Conservation (phyloP, 2,329 filamentous ascomycete species). For the Diaporthe destruens region DNA sequence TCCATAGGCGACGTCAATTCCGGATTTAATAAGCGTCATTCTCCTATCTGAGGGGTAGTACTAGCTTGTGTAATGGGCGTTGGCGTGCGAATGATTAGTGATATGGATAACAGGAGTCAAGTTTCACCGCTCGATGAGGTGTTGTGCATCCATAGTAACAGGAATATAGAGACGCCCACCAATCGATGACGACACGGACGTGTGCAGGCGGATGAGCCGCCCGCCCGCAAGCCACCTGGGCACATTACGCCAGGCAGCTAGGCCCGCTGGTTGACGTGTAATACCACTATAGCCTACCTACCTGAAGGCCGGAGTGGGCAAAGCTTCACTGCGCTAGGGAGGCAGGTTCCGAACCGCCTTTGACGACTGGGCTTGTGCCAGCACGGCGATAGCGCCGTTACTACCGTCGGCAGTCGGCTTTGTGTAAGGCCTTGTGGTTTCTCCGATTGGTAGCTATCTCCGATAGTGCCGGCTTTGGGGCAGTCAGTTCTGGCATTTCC, state of each 20-base stretch:
- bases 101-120: not conserved
- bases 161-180: not conserved
- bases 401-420: not conserved
- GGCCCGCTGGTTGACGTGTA: not conserved
- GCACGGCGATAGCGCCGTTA: not conserved
- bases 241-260: not conserved
- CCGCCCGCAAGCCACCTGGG: not conserved
- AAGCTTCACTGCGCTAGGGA: not conserved
- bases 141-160: not conserved
- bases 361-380: not conserved
- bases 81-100: slow-evolving; percentile 5
- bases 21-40: not conserved
- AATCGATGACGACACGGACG: slow-evolving; percentile 22
- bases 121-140: not conserved
- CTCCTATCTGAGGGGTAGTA: not conserved
- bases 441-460: slow-evolving; percentile 5
- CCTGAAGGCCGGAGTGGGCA: not conserved
- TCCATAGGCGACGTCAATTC: not conserved
- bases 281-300: not conserved
- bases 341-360: no score
- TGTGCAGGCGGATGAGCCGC: slow-evolving; percentile 16
- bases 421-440: not conserved
- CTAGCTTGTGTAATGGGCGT: not conserved
- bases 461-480: not conserved
- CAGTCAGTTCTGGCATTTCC: not conserved